phyloP scores from a whole-genome alignment of 2,329 filamentous ascomycete species.

The Boeremia lycopersici region DNA sequence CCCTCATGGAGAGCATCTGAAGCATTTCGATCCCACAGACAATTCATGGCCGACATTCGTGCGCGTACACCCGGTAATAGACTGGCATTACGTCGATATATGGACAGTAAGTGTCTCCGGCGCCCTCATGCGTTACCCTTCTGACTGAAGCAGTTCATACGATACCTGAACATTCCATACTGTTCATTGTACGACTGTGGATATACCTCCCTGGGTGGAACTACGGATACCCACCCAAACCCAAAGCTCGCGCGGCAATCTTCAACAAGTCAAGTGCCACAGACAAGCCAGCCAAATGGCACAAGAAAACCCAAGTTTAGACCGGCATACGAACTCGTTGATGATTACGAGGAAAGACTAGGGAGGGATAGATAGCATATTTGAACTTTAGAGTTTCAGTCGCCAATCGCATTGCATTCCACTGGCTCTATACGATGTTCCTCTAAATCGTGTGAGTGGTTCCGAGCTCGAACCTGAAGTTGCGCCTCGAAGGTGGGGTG shows the following conservation, averaged over 20 bases:
- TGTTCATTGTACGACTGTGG: constrained; percentile 86
- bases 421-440: background rate
- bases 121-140: background rate
- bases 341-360: constrained; percentile 49
- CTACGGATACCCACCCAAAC: constrained; percentile 86
- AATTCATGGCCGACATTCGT: constrained; percentile 90
- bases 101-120: constrained; percentile 75
- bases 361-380: constrained; percentile 39
- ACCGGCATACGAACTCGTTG: constrained; percentile 49
- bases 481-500: constrained; percentile 12
- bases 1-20: constrained; percentile 80
- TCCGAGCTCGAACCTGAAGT: background rate
- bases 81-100: constrained; percentile 96
- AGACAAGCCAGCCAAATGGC: constrained; percentile 21
- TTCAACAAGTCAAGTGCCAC: constrained; percentile 24
- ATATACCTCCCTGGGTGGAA: constrained; percentile 92
- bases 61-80: constrained; percentile 92
- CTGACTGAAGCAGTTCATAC: constrained; percentile 67
- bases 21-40: constrained; percentile 86
- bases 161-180: constrained; percentile 79
- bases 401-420: background rate
- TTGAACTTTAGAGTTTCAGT: background rate
- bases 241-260: constrained; percentile 59
- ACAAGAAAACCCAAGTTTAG: constrained; percentile 37
- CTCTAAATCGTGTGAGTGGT: too few species aligned